Percentiles rank a stretch among this genome's conserved stretches.
phyloP scores from a whole-genome alignment of 345 rosid genomes.

The Rhizophora apiculata region DNA sequence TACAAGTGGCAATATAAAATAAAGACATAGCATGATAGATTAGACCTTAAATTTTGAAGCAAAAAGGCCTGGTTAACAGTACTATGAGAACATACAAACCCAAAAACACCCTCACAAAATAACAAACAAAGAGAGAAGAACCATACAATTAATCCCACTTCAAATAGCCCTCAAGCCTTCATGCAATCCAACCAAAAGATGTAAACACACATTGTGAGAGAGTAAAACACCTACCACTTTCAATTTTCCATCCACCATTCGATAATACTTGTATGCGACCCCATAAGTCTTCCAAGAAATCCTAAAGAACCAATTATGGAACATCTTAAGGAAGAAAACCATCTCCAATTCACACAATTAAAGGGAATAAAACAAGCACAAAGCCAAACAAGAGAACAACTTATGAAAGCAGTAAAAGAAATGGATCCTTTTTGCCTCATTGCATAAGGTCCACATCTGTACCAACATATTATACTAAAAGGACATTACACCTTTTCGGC shows the following conservation, averaged over 20 bases:
- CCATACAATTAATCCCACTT: no score
- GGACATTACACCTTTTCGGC: constrained; percentile 53
- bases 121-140: no score
- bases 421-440: neutral
- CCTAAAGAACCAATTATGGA: constrained; percentile 47
- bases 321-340: constrained; percentile 1
- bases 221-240: constrained; percentile 58
- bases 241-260: constrained; percentile 86
- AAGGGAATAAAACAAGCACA: neutral
- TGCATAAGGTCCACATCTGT: constrained; percentile 1
- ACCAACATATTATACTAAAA: neutral
- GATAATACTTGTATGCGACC: constrained; percentile 66
- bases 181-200: no score
- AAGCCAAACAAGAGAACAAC: neutral
- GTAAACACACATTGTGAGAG: neutral
- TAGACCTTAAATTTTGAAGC: no score
- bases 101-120: no score
- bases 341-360: constrained; percentile 1
- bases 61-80: no score
- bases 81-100: no score
- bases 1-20: no score
- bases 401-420: neutral
- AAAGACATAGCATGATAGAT: no score
- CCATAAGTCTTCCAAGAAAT: constrained; percentile 94
- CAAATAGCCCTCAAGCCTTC: no score